Conservation (phyloP, 306 rosid species). For the Clitoria ternatea region DNA sequence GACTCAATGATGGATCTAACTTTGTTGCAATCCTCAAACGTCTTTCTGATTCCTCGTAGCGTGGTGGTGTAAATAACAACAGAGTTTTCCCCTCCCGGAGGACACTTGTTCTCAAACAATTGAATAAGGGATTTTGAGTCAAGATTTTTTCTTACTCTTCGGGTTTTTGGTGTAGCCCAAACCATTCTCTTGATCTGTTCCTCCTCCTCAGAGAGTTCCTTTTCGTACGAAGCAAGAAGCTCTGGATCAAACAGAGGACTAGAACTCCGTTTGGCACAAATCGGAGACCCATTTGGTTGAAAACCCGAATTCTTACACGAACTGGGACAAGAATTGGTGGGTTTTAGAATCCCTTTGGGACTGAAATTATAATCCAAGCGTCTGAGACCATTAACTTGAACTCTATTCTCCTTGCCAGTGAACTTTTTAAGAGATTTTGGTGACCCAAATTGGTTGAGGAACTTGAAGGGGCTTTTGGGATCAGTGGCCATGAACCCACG, state of each 20-base stretch:
- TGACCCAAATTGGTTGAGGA: constrained; percentile 67
- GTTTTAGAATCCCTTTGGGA: constrained; percentile 49
- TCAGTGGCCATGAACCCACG: constrained; percentile 61
- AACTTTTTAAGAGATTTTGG: constrained; percentile 49
- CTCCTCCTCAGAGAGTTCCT: constrained; percentile 57
- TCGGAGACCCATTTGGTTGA: constrained; percentile 53
- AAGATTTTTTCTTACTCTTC: constrained; percentile 23
- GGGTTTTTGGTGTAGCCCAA: constrained; percentile 43
- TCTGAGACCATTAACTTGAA: constrained; percentile 29
- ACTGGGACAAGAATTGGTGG: constrained; percentile 32
- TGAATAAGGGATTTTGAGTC: constrained; percentile 40
- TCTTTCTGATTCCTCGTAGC: constrained; percentile 82
- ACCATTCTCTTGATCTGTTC: constrained; percentile 87
- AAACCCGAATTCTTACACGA: constrained; percentile 42
- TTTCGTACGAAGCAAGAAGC: constrained; percentile 66
- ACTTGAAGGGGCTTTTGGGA: constrained; percentile 61
- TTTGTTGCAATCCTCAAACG: constrained; percentile 80
- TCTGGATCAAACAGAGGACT: constrained; percentile 87
- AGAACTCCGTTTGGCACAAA: constrained; percentile 28
- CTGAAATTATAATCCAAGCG: constrained; percentile 64
- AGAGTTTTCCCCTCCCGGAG: constrained; percentile 63
- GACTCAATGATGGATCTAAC: constrained; percentile 71
- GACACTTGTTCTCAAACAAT: constrained; percentile 53
- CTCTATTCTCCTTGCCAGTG: constrained; percentile 73
- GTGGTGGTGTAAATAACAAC: constrained; percentile 84